phyloP scores from a whole-genome alignment of 2,329 filamentous ascomycete genomes.

The Alternaria sp. region DNA sequence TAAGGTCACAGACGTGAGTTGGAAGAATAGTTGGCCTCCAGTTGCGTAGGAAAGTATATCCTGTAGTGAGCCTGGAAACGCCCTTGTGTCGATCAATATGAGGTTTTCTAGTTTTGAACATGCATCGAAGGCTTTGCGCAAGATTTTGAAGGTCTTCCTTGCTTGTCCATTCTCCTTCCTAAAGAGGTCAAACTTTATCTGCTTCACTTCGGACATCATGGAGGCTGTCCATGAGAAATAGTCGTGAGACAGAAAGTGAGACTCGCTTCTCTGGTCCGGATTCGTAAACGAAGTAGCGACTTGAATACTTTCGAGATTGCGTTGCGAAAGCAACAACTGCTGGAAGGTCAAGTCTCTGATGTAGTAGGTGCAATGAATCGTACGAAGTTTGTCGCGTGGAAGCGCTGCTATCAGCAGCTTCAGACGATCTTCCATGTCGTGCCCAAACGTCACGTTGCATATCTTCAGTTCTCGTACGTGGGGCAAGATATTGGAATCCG shows the following conservation, averaged over 20 bases:
- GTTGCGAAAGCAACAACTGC: background rate
- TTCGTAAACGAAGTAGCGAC: background rate
- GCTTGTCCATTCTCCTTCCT: background rate
- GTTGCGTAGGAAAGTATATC: background rate
- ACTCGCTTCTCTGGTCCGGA: background rate
- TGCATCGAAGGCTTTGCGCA: background rate
- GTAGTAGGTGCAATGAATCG: background rate
- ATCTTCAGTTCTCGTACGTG: background rate
- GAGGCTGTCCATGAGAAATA: background rate
- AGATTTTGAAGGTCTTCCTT: background rate
- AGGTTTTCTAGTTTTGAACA: background rate
- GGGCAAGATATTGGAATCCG: background rate
- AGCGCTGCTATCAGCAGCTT: background rate
- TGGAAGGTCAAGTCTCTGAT: background rate
- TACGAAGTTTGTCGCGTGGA: background rate
- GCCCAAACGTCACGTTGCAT: background rate
- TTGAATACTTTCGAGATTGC: background rate
- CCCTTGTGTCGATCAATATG: background rate
- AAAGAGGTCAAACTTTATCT: rapidly evolving
- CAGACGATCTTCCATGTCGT: background rate
- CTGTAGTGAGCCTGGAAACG: background rate
- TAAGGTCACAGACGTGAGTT: background rate
- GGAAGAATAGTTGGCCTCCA: background rate
- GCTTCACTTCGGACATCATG: background rate
- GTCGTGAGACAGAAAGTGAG: background rate